Evolutionary conservation across 805 yeast species (phyloP).

Genomic region (Ogataea nonfermentans): DNA sequence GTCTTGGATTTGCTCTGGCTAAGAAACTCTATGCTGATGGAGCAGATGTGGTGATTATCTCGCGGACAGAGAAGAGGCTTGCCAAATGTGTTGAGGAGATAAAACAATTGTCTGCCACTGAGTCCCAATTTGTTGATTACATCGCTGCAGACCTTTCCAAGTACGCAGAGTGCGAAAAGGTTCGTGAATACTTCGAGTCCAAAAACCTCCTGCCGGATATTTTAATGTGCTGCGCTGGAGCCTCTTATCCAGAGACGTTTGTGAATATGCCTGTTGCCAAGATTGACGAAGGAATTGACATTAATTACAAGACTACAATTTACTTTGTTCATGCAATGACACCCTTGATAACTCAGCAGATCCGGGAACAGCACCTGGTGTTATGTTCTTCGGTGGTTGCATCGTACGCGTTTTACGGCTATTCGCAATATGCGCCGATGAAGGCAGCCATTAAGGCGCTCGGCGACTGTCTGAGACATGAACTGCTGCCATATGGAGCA

Average conservation of each 20-base stretch:
- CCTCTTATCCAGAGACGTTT: slow-evolving; percentile 76
- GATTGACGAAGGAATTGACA: slow-evolving; percentile 57
- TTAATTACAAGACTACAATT: slow-evolving; percentile 72
- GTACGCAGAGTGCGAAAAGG: slow-evolving; percentile 45
- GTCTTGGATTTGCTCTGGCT: slow-evolving; percentile 82
- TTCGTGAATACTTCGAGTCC: slow-evolving; percentile 36
- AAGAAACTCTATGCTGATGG: slow-evolving; percentile 41
- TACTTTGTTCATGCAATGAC: slow-evolving; percentile 66
- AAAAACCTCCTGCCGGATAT: slow-evolving; percentile 54
- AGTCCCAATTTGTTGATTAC: slow-evolving; percentile 39
- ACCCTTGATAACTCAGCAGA: slow-evolving; percentile 36
- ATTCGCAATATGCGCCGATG: slow-evolving; percentile 84
- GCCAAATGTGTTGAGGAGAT: slow-evolving; percentile 47
- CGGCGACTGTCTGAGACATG: slow-evolving; percentile 79
- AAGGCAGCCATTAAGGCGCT: slow-evolving; percentile 80
- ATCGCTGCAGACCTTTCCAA: slow-evolving; percentile 64
- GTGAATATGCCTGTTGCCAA: slow-evolving; percentile 60
- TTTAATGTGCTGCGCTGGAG: slow-evolving; percentile 85
- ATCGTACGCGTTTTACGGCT: slow-evolving; percentile 87
- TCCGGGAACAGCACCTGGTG: slow-evolving; percentile 47
- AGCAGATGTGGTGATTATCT: slow-evolving; percentile 70
- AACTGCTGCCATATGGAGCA: slow-evolving; percentile 63
- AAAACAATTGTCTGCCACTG: slow-evolving; percentile 28
- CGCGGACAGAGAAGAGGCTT: slow-evolving; percentile 69
- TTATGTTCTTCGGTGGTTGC: slow-evolving; percentile 77